Base-by-base conservation (phyloP, 495 filamentous ascomycete genomes). In the Staphylotrichum tortipilum region DNA sequence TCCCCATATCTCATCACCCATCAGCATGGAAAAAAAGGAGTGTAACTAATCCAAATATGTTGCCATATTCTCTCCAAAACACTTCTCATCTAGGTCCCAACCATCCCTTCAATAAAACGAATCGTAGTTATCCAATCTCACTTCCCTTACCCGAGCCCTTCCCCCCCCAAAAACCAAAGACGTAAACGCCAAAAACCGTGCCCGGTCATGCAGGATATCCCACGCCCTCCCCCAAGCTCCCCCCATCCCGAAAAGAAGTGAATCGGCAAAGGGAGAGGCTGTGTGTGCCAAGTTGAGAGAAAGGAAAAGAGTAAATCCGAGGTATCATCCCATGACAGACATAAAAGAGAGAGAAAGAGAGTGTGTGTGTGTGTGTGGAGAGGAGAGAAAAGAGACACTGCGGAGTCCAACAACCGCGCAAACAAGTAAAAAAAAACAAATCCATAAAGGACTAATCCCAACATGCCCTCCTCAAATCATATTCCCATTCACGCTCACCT, bases 401-500 rank as follows among this genome's bases (percentile, higher is more conserved):
- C n/a, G 46, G 34, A 34, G 17, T 28, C 43, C 22, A 37, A 37
- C n/a, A n/a, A n/a, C n/a, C n/a, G 34, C 21, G 18, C 4, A 47
- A 36, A 37, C 6, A 36, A 53, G 19, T 15, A 15, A 55, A 44
- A 15, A 24, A 44, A 30, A 18, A 21, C 9, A 43, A 18, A 7
- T n/a, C 24, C 21, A 54, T 29, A 43, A 45, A 22, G 18, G 43
- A 17, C 31, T 37, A 24, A 43, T 44, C 29, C 22, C 1, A 28
- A 56, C 22, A 11, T 36, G 29, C 15, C 45, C 9, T 10, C 3
- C 36, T 22, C 76, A 89, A 57, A 94, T 78, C 68, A 80, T 80
- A 57, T 80, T 80, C 15, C 90, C 91, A 63, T 96, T 95, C 40
- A 94, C 74, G 48, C 80, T 82, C 50, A 95, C 72, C 63, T 84